Percentiles rank a stretch among this genome's conserved stretches.
These are phyloP conservation scores for Tilletia setariae DNA, from an alignment of 1,284 basidiomycete genomes.

Conservation along the genomic window DNA sequence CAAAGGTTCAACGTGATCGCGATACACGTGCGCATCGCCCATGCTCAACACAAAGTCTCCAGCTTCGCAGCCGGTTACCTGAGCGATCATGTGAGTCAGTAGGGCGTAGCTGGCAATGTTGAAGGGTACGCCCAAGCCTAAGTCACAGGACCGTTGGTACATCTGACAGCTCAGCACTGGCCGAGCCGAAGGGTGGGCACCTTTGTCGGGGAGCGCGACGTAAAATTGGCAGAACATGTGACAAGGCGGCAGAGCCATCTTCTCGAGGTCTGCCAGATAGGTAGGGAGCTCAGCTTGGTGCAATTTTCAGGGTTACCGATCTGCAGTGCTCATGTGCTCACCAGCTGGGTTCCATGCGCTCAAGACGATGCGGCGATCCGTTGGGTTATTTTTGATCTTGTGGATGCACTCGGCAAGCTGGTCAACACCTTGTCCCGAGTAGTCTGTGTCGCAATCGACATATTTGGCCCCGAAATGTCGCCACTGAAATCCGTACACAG, in stretches of 20 bases:
- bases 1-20: slow-evolving; percentile 84
- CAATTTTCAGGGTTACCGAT: slow-evolving; percentile 1
- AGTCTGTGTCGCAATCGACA: slow-evolving; percentile 70
- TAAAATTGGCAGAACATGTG: slow-evolving; percentile 99
- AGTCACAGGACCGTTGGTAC: slow-evolving; percentile 96
- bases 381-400: slow-evolving; percentile 90
- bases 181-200: slow-evolving; percentile 18
- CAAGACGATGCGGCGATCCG: slow-evolving; percentile 90
- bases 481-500: slow-evolving; percentile 99
- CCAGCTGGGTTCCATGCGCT: slow-evolving; percentile 97
- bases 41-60: slow-evolving; percentile 85
- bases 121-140: slow-evolving; percentile 88
- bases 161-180: slow-evolving; percentile 77
- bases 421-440: slow-evolving; percentile 85
- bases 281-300: background rate
- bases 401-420: slow-evolving; percentile 81
- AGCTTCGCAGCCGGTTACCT: slow-evolving; percentile 78
- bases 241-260: slow-evolving; percentile 96
- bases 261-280: slow-evolving; percentile 67
- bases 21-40: slow-evolving; percentile 94
- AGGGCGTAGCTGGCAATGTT: slow-evolving; percentile 98
- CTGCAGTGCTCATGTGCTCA: slow-evolving; percentile 54
- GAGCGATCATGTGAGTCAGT: slow-evolving; percentile 93
- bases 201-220: slow-evolving; percentile 72
- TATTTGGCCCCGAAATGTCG: slow-evolving; percentile 93